phyloP scores from a whole-genome alignment of 2,329 filamentous ascomycete genomes.

The Alternaria brassicae region DNA sequence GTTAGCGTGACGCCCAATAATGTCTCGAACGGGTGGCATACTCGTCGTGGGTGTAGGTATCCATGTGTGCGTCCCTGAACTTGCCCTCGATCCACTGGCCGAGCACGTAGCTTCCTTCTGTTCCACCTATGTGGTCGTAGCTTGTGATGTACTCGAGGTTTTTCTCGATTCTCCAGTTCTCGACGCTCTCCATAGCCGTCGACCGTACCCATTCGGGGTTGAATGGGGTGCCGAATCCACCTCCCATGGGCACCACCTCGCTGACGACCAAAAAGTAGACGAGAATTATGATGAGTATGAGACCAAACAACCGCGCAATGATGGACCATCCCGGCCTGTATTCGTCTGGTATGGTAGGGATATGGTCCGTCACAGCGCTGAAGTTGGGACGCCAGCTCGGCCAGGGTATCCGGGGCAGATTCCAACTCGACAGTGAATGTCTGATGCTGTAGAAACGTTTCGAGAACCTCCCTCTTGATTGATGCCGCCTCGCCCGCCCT shows the following conservation, averaged over 20 bases:
- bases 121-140: conserved; percentile 92
- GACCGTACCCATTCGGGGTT: conserved; percentile 82
- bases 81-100: conserved; percentile 83
- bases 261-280: conserved; percentile 87
- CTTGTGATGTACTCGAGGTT: conserved; percentile 79
- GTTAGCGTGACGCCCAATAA: conserved; percentile 21
- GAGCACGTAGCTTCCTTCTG: conserved; percentile 86
- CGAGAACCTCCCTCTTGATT: conserved; percentile 54
- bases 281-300: conserved; percentile 76
- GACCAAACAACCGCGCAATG: conserved; percentile 74
- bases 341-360: conserved; percentile 56
- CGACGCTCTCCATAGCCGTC: conserved; percentile 76
- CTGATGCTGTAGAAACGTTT: conserved; percentile 65
- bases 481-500: conserved; percentile 37
- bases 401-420: conserved; percentile 55
- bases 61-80: conserved; percentile 75
- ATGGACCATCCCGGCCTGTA: conserved; percentile 67
- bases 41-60: conserved; percentile 76
- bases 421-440: conserved; percentile 64
- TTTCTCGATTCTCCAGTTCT: conserved; percentile 67
- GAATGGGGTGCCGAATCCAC: conserved; percentile 69
- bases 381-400: conserved; percentile 34
- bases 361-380: conserved; percentile 42
- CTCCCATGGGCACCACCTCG: conserved; percentile 76
- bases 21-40: conserved; percentile 35